Percentiles rank a stretch among this genome's conserved stretches.
Conservation (phyloP, 352 stramenopile genomes). For the Globisporangium okanoganense region DNA sequence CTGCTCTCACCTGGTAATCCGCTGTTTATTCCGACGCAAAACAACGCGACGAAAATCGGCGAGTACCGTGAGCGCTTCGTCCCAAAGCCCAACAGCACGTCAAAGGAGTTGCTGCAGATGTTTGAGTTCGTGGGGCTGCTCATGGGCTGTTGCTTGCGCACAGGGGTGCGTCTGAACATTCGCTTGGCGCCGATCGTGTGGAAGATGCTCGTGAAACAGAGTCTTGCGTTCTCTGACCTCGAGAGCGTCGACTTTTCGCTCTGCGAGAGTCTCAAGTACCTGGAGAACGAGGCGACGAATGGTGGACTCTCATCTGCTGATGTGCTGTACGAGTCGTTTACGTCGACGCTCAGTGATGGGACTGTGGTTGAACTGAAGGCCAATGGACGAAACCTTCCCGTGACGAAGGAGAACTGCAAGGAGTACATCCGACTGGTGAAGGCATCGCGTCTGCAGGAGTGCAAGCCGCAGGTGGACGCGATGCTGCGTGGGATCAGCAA, state of each 20-base stretch:
- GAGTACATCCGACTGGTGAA: constrained; percentile 70
- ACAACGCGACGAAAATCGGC: constrained; percentile 65
- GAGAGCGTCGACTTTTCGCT: constrained; percentile 57
- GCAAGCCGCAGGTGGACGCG: constrained; percentile 69
- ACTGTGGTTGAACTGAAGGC: constrained; percentile 57
- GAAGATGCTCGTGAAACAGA: constrained; percentile 81
- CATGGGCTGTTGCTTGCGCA: constrained; percentile 79
- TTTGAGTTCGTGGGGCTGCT: constrained; percentile 75
- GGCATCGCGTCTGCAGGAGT: constrained; percentile 61
- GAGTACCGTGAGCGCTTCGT: constrained; percentile 69
- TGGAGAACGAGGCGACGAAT: constrained; percentile 25
- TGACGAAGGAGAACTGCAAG: constrained; percentile 69
- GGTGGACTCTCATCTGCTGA: constrained; percentile 20
- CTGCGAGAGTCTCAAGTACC: constrained; percentile 49
- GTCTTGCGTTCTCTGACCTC: constrained; percentile 48
- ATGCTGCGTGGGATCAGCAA: constrained; percentile 66
- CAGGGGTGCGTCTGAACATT: constrained; percentile 67
- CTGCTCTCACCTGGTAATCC: constrained; percentile 41
- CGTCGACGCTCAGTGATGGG: constrained; percentile 65
- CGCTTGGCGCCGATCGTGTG: constrained; percentile 69
- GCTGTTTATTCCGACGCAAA: constrained; percentile 72
- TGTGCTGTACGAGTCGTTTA: constrained; percentile 65
- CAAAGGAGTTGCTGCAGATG: constrained; percentile 56
- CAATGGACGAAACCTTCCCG: constrained; percentile 33
- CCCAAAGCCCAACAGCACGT: constrained; percentile 51